Conservation (phyloP, 176 grass and related monocot genomes). For the Juncus effusus region DNA sequence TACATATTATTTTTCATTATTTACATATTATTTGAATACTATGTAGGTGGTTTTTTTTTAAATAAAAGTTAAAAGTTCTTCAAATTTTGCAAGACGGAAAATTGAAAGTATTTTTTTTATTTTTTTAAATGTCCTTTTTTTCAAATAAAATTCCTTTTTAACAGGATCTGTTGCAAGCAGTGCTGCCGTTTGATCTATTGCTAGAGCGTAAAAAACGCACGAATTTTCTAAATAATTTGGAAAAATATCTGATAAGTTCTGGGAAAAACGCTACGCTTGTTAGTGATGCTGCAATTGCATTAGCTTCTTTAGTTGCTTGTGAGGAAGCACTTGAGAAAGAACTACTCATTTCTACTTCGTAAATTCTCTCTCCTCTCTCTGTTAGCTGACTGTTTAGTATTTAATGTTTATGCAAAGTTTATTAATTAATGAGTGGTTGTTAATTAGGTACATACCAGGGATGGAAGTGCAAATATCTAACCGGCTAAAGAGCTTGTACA, state of each 20-base stretch:
- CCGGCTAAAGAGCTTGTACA: conserved; percentile 93
- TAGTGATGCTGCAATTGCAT: conserved; percentile 56
- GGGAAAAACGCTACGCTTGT: conserved; percentile 58
- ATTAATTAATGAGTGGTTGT: background rate
- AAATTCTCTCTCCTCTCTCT: conserved; percentile 28
- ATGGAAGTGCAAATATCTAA: conserved; percentile 96
- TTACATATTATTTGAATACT: too few species aligned
- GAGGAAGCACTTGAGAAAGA: conserved; percentile 95
- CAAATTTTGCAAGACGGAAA: conserved; percentile 16
- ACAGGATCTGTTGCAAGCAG: conserved; percentile 82
- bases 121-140: conserved; percentile 20
- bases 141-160: conserved; percentile 17
- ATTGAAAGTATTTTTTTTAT: background rate
- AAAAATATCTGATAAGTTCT: conserved; percentile 58
- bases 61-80: background rate
- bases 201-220: conserved; percentile 81
- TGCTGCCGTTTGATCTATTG: conserved; percentile 96
- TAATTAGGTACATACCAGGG: conserved; percentile 87
- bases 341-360: conserved; percentile 95
- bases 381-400: background rate
- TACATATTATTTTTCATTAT: too few species aligned
- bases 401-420: background rate
- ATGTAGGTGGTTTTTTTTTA: background rate
- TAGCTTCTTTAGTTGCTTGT: conserved; percentile 87
- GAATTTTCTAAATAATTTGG: conserved; percentile 80